Evolutionary conservation across 2,329 filamentous ascomycete genomes (phyloP).

Genomic region (Alternaria triticimaculans): DNA sequence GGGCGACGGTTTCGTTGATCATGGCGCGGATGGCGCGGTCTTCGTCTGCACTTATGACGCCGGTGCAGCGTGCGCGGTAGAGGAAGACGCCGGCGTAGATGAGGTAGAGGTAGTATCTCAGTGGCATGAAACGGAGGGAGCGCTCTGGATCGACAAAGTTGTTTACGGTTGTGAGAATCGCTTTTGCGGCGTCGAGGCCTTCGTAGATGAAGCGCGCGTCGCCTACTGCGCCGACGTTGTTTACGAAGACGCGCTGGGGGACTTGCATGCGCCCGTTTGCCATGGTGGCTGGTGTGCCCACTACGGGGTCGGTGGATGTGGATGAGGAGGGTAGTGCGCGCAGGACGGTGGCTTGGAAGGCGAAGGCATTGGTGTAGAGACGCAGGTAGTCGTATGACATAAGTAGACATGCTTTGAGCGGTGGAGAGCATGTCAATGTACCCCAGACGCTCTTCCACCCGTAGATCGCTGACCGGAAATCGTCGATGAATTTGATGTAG

Average conservation of each 20-base stretch:
- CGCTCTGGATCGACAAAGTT: constrained; percentile 58
- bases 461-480: constrained; percentile 72
- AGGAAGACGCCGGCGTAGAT: constrained; percentile 59
- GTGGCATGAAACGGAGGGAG: constrained; percentile 56
- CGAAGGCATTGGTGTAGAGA: constrained; percentile 77
- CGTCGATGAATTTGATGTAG: constrained; percentile 78
- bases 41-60: constrained; percentile 56
- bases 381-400: constrained; percentile 76
- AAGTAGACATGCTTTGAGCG: constrained; percentile 70
- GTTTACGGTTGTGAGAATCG: constrained; percentile 58
- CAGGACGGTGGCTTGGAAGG: constrained; percentile 72
- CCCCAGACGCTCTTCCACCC: constrained; percentile 76
- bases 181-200: constrained; percentile 58
- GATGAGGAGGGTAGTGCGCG: constrained; percentile 49
- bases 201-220: constrained; percentile 60
- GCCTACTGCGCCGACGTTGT: constrained; percentile 57
- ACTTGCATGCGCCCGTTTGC: constrained; percentile 37
- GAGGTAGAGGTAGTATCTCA: constrained; percentile 58
- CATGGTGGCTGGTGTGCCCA: not conserved
- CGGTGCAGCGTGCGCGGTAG: constrained; percentile 56
- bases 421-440: constrained; percentile 68
- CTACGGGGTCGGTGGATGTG: constrained; percentile 12
- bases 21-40: constrained; percentile 55
- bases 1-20: constrained; percentile 55
- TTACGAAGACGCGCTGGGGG: constrained; percentile 55